phyloP scores from a whole-genome alignment of 805 yeast genomes.

The Saturnispora dispora region DNA sequence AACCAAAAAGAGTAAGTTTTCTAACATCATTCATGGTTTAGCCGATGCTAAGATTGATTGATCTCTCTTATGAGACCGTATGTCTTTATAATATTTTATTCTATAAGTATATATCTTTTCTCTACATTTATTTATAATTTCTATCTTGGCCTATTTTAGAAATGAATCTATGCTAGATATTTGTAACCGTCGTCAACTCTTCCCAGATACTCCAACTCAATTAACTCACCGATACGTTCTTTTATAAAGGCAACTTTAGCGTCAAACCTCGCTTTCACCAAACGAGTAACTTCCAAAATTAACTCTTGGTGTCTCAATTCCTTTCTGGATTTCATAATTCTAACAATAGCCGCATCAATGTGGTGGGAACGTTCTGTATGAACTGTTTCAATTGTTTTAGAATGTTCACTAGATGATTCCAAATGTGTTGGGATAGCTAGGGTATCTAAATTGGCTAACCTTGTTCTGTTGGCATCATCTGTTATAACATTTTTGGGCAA shows the following conservation, averaged over 20 bases:
- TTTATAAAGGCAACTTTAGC: slow-evolving; percentile 64
- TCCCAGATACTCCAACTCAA: slow-evolving; percentile 74
- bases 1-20: slow-evolving; percentile 44
- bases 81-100: background rate
- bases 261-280: slow-evolving; percentile 49
- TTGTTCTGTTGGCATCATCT: background rate
- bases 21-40: slow-evolving; percentile 39
- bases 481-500: slow-evolving; percentile 5
- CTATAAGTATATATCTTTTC: background rate
- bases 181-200: slow-evolving; percentile 60
- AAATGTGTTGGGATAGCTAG: slow-evolving; percentile 20
- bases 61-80: background rate
- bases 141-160: background rate
- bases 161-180: slow-evolving; percentile 43
- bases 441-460: background rate
- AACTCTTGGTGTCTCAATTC: slow-evolving; percentile 53
- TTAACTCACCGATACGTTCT: slow-evolving; percentile 59
- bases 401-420: slow-evolving; percentile 47
- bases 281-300: slow-evolving; percentile 42
- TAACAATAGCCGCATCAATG: slow-evolving; percentile 77
- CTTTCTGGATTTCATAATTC: slow-evolving; percentile 76
- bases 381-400: slow-evolving; percentile 46
- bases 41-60: slow-evolving; percentile 34
- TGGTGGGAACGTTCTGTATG: slow-evolving; percentile 57
- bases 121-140: background rate